Conservation (phyloP, 306 rosid species). For the Medicago arabica region DNA sequence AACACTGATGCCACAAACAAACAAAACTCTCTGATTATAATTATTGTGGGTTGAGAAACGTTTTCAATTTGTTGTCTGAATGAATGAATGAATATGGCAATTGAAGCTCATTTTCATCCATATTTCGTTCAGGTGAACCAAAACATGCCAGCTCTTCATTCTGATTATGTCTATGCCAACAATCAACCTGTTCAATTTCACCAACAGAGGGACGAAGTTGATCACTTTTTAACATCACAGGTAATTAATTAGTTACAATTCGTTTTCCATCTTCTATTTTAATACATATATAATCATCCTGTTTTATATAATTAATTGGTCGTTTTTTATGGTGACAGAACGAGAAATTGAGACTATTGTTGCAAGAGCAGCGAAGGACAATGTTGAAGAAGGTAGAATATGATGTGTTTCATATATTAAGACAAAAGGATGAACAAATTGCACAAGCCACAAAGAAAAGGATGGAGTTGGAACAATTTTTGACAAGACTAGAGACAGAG, state of each 20-base stretch:
- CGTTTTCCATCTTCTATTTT: not conserved
- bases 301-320: not conserved
- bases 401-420: conserved; percentile 22
- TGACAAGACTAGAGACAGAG: conserved; percentile 60
- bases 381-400: conserved; percentile 48
- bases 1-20: not conserved
- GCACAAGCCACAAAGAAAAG: conserved; percentile 46
- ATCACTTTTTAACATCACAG: not conserved
- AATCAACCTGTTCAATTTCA: not conserved
- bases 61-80: too few species aligned
- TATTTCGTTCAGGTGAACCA: not conserved
- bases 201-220: not conserved
- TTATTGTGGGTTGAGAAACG: not conserved
- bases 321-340: conserved; percentile 47
- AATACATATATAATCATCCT: too few species aligned
- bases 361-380: conserved; percentile 34
- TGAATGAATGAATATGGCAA: not conserved
- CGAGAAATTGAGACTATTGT: conserved; percentile 60
- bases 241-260: not conserved
- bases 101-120: not conserved
- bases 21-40: not conserved
- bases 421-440: conserved; percentile 63
- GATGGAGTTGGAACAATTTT: conserved; percentile 57
- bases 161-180: not conserved
- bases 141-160: not conserved